Percentiles rank a stretch among this genome's conserved stretches.
Conservation (phyloP, 352 stramenopile species). For the Plasmopara viticola region DNA sequence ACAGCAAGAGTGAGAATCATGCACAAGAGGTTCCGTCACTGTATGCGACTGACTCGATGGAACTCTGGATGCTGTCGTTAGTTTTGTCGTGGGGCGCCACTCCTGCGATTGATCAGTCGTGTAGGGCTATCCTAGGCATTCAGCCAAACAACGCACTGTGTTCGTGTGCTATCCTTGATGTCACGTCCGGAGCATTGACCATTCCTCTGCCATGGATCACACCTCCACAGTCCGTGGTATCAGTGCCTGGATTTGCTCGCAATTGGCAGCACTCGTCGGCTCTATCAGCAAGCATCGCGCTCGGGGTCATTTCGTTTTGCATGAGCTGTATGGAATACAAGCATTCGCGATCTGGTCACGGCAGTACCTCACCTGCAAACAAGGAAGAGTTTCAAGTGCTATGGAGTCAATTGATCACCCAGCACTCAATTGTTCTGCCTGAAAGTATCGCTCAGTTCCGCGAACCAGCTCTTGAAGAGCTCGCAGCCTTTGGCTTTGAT, state of each 20-base stretch:
- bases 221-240: slow-evolving; percentile 1
- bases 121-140: slow-evolving; percentile 48
- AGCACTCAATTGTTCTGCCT: slow-evolving; percentile 74
- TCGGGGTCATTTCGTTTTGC: slow-evolving; percentile 67
- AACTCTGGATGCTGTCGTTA: slow-evolving; percentile 64
- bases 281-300: slow-evolving; percentile 53
- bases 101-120: slow-evolving; percentile 60
- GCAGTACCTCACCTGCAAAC: slow-evolving; percentile 27
- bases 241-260: slow-evolving; percentile 30
- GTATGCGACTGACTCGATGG: slow-evolving; percentile 65
- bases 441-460: slow-evolving; percentile 62
- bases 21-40: slow-evolving; percentile 23
- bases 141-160: slow-evolving; percentile 43
- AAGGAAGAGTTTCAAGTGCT: slow-evolving; percentile 82
- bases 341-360: slow-evolving; percentile 29
- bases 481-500: slow-evolving; percentile 74
- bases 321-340: slow-evolving; percentile 84
- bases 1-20: not conserved
- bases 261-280: slow-evolving; percentile 77
- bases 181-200: slow-evolving; percentile 48
- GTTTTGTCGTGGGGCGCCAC: slow-evolving; percentile 69
- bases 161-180: slow-evolving; percentile 61
- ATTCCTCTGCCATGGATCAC: slow-evolving; percentile 62
- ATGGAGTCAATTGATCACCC: slow-evolving; percentile 83
- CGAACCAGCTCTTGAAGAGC: slow-evolving; percentile 64